Conservation (phyloP, 139 green algal species). For the Coccomyxa sp. region DNA sequence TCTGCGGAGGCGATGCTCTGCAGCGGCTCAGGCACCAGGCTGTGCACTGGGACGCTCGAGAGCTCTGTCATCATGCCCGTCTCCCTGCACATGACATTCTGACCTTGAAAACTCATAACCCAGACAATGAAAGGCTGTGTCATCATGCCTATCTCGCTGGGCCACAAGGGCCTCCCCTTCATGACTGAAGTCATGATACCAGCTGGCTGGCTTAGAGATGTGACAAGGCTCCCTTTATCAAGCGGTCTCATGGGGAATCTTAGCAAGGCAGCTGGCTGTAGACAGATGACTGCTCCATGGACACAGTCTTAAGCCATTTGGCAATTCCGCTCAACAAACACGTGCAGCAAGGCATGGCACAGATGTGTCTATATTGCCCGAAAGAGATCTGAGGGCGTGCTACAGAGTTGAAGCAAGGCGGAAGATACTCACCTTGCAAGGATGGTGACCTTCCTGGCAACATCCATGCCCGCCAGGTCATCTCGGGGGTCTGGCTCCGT, state of each 20-base stretch:
- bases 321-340: background rate
- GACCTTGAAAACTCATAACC: background rate
- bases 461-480: slow-evolving; percentile 91
- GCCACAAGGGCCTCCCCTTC: too few relatives aligned
- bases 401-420: too few relatives aligned
- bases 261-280: too few relatives aligned
- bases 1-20: slow-evolving; percentile 32
- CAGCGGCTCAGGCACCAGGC: slow-evolving; percentile 80
- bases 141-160: too few relatives aligned
- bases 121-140: background rate
- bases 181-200: too few relatives aligned
- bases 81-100: slow-evolving; percentile 45
- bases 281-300: too few relatives aligned
- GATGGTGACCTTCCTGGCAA: slow-evolving; percentile 87
- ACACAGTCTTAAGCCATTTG: too few relatives aligned
- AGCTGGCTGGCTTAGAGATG: too few relatives aligned
- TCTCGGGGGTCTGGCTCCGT: slow-evolving; percentile 96
- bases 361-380: background rate
- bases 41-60: slow-evolving; percentile 78
- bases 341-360: background rate
- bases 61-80: slow-evolving; percentile 85
- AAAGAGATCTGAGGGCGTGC: background rate
- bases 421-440: slow-evolving; percentile 26
- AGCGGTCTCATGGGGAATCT: too few relatives aligned
- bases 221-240: too few relatives aligned